phyloP scores from a whole-genome alignment of 2,329 filamentous ascomycete genomes.

The Chaetomium sp. region DNA sequence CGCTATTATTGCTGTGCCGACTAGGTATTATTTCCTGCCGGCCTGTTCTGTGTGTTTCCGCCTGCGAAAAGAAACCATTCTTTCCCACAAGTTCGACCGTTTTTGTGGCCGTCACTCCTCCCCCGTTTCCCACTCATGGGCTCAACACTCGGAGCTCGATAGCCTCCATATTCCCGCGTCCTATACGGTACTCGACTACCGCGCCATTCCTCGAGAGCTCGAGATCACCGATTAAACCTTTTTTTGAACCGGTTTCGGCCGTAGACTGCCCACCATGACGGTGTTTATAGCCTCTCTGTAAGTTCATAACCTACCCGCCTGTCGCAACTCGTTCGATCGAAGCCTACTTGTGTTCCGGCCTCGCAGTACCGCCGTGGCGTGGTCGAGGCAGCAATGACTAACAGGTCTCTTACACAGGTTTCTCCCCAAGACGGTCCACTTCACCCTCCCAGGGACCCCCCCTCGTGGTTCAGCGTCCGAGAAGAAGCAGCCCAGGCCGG shows the following conservation, averaged over 20 bases:
- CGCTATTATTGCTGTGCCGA: no score
- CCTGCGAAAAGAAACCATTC: neutral
- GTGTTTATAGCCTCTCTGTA: conserved; percentile 53
- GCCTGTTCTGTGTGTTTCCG: neutral
- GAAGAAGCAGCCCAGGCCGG: conserved; percentile 36
- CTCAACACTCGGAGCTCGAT: conserved; percentile 21
- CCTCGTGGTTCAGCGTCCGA: conserved; percentile 43
- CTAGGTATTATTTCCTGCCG: neutral
- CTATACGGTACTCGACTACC: conserved; percentile 1
- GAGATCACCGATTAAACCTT: neutral
- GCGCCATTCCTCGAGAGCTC: neutral
- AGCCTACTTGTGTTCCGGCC: neutral
- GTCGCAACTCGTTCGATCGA: neutral
- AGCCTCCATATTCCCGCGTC: conserved; percentile 7
- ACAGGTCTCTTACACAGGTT: conserved; percentile 59
- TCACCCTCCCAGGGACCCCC: conserved; percentile 65
- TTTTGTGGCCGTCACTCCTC: neutral
- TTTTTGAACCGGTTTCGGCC: neutral
- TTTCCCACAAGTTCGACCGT: neutral
- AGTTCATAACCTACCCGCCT: conserved; percentile 28
- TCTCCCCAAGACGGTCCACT: conserved; percentile 89
- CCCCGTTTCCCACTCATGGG: conserved; percentile 16
- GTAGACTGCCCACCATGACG: conserved; percentile 47
- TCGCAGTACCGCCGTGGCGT: neutral
- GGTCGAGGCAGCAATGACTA: neutral